Evolutionary conservation across 371 early-diverging fungal species (phyloP), one percentile per base, ranked within the genome.

Genomic region (Mortierella sp.): DNA sequence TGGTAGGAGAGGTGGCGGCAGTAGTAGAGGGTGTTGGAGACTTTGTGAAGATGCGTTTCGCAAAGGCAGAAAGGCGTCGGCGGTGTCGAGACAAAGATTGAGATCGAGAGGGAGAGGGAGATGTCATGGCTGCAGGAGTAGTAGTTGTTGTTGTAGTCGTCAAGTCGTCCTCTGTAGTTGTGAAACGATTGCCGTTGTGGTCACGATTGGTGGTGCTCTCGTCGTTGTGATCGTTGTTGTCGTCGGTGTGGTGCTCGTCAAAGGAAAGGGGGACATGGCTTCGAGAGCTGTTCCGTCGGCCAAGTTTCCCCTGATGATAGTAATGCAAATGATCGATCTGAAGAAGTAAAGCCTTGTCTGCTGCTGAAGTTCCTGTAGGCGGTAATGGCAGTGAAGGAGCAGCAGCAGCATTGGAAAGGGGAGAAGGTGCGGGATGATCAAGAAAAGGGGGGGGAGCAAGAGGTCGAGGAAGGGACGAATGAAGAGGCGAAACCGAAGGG

Each of bases 21-120:
- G 14, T 14, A 19, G 68, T 24, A 9, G 68, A 38, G 34, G 10
- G 2, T 38, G 68, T 19, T 21, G 68, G 68, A 2, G 68, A 68
- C 24, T 34, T 38, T 38, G 42, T 68, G 24, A 68, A 68, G 68
- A 68, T 68, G 11, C 44, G 34, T 42, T 42, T 68, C 42, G 68
- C 68, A 68, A 68, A 38, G 42, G 68, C 68, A 68, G 68, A 68
- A 68, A 68, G 68, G 68, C 68, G 68, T 68, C 44, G 38, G 11
- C 19, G 34, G 34, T 38, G 44, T 24, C 68, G 68, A 34, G 68
- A 68, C 10, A 42, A 9, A 2, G 68, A 68, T 9, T 21, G 34
- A 4, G 68, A 68, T 19, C 63, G 63, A 63, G 63, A 34, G 16
- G 31, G 63, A 63, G 63, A 34, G 16, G 31, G 34, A 60, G 63